These are phyloP conservation scores for Avena insularis DNA, from an alignment of 176 grass and related monocot genomes.

Conservation along the genomic window DNA sequence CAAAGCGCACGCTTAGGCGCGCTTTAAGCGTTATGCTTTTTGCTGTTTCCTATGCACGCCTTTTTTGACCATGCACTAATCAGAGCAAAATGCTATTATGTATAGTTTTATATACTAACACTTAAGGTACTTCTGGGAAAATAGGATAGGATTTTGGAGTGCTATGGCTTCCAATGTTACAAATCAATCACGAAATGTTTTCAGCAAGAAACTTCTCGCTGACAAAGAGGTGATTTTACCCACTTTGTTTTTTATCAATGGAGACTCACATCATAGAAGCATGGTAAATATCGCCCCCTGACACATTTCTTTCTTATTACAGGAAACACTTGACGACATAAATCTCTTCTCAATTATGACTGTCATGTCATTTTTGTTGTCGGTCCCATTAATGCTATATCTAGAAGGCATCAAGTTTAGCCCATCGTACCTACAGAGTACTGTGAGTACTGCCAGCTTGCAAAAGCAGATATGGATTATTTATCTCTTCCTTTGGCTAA, in stretches of 20 bases:
- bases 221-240: constrained; percentile 69
- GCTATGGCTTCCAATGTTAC: constrained; percentile 94
- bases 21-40: too few relatives aligned
- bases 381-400: constrained; percentile 65
- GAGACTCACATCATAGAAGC: neutral
- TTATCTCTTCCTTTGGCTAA: constrained; percentile 11
- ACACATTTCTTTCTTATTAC: constrained; percentile 33
- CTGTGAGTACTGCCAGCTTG: constrained; percentile 57
- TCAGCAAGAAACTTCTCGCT: constrained; percentile 89
- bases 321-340: constrained; percentile 87
- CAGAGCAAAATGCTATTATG: neutral
- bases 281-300: neutral
- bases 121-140: constrained; percentile 22
- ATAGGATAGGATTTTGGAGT: constrained; percentile 92
- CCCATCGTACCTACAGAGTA: constrained; percentile 72
- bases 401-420: constrained; percentile 82
- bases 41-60: too few relatives aligned
- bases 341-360: constrained; percentile 97
- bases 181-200: constrained; percentile 89
- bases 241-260: neutral
- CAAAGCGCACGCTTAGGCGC: too few relatives aligned
- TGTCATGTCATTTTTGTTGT: constrained; percentile 87
- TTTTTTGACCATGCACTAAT: too few relatives aligned
- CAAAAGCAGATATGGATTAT: constrained; percentile 1
- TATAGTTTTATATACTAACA: constrained; percentile 24